Percentiles rank a stretch among this genome's conserved stretches.
These are phyloP conservation scores for Pulveroboletus sp. DNA, from an alignment of 768 basidiomycete species.

Conservation along the genomic window DNA sequence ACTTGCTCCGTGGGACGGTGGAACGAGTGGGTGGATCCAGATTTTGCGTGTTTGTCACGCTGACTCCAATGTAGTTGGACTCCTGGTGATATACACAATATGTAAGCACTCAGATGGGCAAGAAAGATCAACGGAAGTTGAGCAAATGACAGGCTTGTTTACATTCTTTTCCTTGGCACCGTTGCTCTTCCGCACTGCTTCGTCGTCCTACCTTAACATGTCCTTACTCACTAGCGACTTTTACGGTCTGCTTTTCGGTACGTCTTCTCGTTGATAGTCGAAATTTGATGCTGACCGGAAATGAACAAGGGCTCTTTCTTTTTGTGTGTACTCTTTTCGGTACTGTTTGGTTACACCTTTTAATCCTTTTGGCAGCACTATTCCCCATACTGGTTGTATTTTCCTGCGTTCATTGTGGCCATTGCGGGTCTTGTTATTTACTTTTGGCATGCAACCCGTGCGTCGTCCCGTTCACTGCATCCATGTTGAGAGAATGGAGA, in stretches of 20 bases:
- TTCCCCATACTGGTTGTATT: constrained; percentile 85
- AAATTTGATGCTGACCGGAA: not conserved
- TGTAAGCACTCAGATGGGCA: constrained; percentile 17
- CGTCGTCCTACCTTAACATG: constrained; percentile 81
- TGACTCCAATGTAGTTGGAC: constrained; percentile 39
- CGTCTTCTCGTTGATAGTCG: not conserved
- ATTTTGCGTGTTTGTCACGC: constrained; percentile 31
- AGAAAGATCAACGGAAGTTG: not conserved
- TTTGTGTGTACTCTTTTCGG: constrained; percentile 36
- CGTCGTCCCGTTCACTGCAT: constrained; percentile 28
- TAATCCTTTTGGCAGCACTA: constrained; percentile 52
- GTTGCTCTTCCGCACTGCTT: constrained; percentile 76
- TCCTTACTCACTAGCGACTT: constrained; percentile 86
- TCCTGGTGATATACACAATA: constrained; percentile 44
- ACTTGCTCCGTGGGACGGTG: constrained; percentile 64
- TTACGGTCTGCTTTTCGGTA: constrained; percentile 74
- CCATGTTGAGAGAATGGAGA: no score
- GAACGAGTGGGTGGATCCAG: constrained; percentile 47
- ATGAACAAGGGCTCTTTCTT: constrained; percentile 43
- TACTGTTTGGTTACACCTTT: not conserved
- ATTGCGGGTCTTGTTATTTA: constrained; percentile 72
- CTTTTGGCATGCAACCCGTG: constrained; percentile 83
- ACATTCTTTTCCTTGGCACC: constrained; percentile 82
- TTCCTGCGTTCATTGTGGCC: constrained; percentile 70
- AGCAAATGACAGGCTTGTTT: constrained; percentile 53